phyloP scores from a whole-genome alignment of 1,284 basidiomycete species.

The Ceratobasidium sp. region DNA sequence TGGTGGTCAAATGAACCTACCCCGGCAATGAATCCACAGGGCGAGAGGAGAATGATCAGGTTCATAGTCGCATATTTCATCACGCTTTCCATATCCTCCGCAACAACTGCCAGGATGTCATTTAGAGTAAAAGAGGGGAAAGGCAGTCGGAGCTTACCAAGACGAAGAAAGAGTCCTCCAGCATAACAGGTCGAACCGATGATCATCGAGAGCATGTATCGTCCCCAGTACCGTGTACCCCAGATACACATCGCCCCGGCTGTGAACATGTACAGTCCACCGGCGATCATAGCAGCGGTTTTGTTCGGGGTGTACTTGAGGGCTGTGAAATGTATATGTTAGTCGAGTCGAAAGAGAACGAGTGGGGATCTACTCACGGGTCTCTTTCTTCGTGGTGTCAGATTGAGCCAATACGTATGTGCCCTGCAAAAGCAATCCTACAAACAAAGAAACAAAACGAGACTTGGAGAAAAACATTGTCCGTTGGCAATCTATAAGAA shows the following conservation, averaged over 20 bases:
- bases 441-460: background rate
- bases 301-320: conserved; percentile 22
- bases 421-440: background rate
- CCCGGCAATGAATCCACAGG: conserved; percentile 76
- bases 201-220: conserved; percentile 26
- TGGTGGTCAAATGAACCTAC: background rate
- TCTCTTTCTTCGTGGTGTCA: background rate
- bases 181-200: conserved; percentile 10
- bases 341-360: background rate
- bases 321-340: background rate
- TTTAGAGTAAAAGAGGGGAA: background rate
- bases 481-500: background rate
- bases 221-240: background rate
- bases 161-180: conserved; percentile 19
- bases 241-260: background rate
- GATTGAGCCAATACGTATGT: background rate
- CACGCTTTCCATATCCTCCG: conserved; percentile 45
- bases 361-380: background rate
- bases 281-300: conserved; percentile 15
- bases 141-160: background rate
- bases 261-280: background rate
- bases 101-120: conserved; percentile 44
- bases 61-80: conserved; percentile 63
- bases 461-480: background rate
- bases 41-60: conserved; percentile 63